Percentiles rank a stretch among this genome's conserved stretches.
These are phyloP conservation scores for Lavandula angustifolia DNA, from an alignment of 257 asterid genomes.

Conservation along the genomic window DNA sequence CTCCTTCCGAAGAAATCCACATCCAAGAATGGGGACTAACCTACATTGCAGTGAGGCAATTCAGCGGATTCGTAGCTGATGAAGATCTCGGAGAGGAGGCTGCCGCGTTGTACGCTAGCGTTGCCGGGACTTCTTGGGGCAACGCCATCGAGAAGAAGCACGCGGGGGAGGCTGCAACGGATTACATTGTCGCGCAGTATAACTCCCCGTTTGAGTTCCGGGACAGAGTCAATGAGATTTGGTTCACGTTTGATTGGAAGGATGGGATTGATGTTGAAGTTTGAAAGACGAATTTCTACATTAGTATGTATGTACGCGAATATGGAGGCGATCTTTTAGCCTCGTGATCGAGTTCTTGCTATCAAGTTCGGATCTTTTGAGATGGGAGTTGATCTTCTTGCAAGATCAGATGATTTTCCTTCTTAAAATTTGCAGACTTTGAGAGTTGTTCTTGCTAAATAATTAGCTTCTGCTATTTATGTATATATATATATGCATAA, in stretches of 20 bases:
- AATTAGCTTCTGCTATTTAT: background rate
- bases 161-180: conserved; percentile 37
- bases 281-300: background rate
- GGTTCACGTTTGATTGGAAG: conserved; percentile 60
- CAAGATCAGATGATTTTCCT: too few species aligned
- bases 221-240: conserved; percentile 73
- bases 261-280: conserved; percentile 24
- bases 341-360: too few species aligned
- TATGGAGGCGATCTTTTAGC: background rate
- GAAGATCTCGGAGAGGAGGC: conserved; percentile 60
- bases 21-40: conserved; percentile 67
- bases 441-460: background rate
- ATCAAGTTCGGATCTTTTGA: too few species aligned
- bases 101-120: conserved; percentile 53
- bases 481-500: too few species aligned
- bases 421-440: background rate
- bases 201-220: conserved; percentile 80
- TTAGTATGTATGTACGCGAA: background rate
- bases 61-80: conserved; percentile 65
- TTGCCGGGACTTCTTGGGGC: conserved; percentile 63
- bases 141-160: conserved; percentile 55
- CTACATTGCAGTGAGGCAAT: conserved; percentile 67
- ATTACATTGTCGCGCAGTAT: conserved; percentile 74
- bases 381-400: too few species aligned
- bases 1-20: conserved; percentile 64